Evolutionary conservation across 2,329 filamentous ascomycete genomes (phyloP).

Genomic region (Pseudogymnoascus sp.): DNA sequence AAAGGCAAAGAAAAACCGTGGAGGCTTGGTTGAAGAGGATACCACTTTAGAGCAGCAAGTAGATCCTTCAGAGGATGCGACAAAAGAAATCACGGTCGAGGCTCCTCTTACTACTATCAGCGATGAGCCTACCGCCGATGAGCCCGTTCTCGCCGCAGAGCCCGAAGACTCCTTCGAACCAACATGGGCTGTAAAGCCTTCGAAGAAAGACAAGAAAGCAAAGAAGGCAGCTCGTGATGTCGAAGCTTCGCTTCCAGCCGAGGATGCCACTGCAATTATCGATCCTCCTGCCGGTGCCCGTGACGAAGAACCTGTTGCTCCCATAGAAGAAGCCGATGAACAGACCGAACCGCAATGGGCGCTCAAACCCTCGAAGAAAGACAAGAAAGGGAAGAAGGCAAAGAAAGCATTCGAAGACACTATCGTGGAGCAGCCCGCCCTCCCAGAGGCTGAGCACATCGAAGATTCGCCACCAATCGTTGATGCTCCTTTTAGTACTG

Average conservation of each 20-base stretch:
- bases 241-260: background rate
- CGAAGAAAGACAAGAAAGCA: conserved; percentile 10
- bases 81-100: background rate
- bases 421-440: background rate
- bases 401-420: background rate
- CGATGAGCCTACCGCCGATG: background rate
- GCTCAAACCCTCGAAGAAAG: conserved; percentile 11
- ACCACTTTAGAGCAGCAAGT: background rate
- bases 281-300: background rate
- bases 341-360: conserved; percentile 11
- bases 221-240: background rate
- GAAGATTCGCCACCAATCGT: background rate
- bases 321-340: conserved; percentile 22
- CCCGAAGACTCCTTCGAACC: conserved; percentile 19
- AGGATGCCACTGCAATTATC: background rate
- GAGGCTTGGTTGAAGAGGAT: background rate
- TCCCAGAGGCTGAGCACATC: background rate
- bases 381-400: conserved; percentile 33
- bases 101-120: background rate
- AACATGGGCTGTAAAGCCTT: background rate
- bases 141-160: conserved; percentile 18
- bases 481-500: background rate
- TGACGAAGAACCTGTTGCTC: background rate
- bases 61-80: background rate
- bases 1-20: background rate